phyloP scores from a whole-genome alignment of 345 rosid species.

The Toxicodendron radicans region DNA sequence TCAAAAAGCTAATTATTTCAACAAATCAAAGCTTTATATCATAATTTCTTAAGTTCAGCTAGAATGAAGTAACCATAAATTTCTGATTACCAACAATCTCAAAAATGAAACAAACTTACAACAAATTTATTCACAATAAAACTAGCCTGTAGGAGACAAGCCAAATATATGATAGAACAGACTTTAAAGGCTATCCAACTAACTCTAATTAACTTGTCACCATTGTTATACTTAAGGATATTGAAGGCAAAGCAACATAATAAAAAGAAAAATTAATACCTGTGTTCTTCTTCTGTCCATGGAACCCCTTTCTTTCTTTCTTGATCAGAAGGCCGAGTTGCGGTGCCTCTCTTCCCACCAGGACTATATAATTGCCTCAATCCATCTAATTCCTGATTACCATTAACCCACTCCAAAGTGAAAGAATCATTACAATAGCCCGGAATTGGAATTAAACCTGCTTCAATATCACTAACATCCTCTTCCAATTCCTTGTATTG shows the following conservation, averaged over 20 bases:
- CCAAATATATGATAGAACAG: background rate
- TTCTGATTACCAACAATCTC: background rate
- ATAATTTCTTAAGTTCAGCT: background rate
- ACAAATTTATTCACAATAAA: background rate
- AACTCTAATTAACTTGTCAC: background rate
- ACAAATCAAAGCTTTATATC: background rate
- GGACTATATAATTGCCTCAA: constrained; percentile 47
- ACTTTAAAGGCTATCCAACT: background rate
- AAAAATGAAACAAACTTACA: background rate
- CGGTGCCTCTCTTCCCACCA: constrained; percentile 67
- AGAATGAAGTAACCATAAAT: background rate
- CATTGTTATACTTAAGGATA: background rate
- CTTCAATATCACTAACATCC: constrained; percentile 93
- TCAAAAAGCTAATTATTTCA: background rate
- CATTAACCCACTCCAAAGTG: constrained; percentile 73
- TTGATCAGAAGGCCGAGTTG: constrained; percentile 61
- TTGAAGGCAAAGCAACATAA: background rate
- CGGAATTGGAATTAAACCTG: constrained; percentile 83
- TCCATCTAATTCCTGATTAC: constrained; percentile 42
- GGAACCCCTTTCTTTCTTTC: constrained; percentile 99
- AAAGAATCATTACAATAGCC: constrained; percentile 72
- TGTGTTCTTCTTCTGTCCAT: constrained; percentile 99
- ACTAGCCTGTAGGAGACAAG: background rate
- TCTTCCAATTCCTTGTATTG: constrained; percentile 90
- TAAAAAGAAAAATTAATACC: constrained; percentile 38